Evolutionary conservation across 2,329 filamentous ascomycete genomes (phyloP).

Genomic region (Aspergillus spinulosporus): DNA sequence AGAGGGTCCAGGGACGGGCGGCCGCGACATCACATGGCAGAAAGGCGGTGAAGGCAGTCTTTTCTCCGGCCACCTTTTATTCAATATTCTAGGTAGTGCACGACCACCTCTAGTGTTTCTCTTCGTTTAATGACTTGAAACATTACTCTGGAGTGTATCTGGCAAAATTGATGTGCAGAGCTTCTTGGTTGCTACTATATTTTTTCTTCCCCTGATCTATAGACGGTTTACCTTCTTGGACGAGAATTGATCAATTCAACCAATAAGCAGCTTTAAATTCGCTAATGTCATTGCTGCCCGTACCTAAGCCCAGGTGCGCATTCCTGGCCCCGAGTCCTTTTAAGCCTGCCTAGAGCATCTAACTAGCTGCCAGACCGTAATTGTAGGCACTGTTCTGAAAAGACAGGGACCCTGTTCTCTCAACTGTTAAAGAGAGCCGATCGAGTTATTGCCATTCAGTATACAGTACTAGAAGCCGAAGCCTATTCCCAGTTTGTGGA

Average conservation of each 20-base stretch:
- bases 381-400: neutral
- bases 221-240: neutral
- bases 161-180: neutral
- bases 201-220: neutral
- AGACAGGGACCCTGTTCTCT: neutral
- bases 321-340: neutral
- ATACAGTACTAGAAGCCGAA: neutral
- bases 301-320: neutral
- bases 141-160: neutral
- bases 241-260: neutral
- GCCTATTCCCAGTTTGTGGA: neutral
- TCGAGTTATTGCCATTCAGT: neutral
- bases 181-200: neutral
- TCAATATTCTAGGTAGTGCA: no score
- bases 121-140: neutral
- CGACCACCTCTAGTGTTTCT: neutral
- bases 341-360: neutral
- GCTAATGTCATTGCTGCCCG: neutral
- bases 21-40: conserved; percentile 12
- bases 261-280: neutral
- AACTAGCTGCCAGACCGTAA: conserved; percentile 1
- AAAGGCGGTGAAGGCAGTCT: conserved; percentile 11
- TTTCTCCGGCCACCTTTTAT: neutral
- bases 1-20: neutral
- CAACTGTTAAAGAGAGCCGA: neutral